Base-by-base conservation (phyloP, 2,329 filamentous ascomycete species). In the Ophiocordyceps unilateralis region DNA sequence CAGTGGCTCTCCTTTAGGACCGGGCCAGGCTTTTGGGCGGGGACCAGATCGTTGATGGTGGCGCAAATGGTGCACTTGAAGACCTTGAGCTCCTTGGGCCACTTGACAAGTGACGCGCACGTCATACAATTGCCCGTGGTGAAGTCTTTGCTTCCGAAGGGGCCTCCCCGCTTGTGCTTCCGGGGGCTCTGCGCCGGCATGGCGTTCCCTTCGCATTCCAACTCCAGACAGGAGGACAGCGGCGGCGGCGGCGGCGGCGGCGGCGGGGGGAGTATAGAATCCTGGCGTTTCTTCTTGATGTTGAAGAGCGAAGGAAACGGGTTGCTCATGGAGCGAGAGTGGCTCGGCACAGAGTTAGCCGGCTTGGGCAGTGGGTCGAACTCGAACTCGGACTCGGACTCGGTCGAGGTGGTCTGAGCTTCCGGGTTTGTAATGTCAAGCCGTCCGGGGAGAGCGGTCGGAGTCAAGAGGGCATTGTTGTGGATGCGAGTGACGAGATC, bases 21-120 rank as follows among this genome's bases (percentile, higher is more conserved):
- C 2, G 24, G 24, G 24, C 24, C 24, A 12, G 24, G 24, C 23
- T 43, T 43, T 5, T 47, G 46, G 32, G 48, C 45, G 12, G 57
- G 53, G 26, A 55, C 56, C 42, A 93, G 60, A 56, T 93, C 86
- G 56, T 93, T 93, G 55, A 94, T 78, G 17, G 83, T 91, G 53
- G 83, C 65, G 58, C 87, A 94, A 43, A 84, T 81, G 37, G 83
- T 82, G 59, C 87, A 94, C 51, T 85, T 74, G 59, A 91, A 93
- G 32, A 81, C 74, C 30, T 73, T 73, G 47, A 87, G 62, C 43
- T 80, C 74, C 47, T 71, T 74, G 2, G 85, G 85, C 80, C 86
- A 93, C 44, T 81, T 73, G 49, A 93, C 80, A 44, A 78, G 74
- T 43, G 81, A 82, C 52, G 81, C 83, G 59, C 87, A 94, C 28